Percentiles rank a stretch among this genome's conserved stretches.
Evolutionary conservation across 768 basidiomycete species (phyloP).

Genomic region (Crucibulum laeve): DNA sequence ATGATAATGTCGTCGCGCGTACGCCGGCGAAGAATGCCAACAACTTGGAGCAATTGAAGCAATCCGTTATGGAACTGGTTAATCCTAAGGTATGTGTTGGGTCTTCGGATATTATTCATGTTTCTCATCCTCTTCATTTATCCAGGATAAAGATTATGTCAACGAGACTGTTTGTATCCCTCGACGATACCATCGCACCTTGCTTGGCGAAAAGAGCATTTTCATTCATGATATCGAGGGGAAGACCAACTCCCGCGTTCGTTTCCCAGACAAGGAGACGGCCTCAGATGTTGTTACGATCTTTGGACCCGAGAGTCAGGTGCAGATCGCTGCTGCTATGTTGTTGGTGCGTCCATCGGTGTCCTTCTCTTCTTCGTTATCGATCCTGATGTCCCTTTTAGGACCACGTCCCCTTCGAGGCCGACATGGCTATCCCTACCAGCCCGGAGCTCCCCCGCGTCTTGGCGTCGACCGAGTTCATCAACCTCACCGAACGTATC

Average conservation of each 20-base stretch:
- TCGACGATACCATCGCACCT: constrained; percentile 88
- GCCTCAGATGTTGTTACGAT: constrained; percentile 96
- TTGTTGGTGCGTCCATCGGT: constrained; percentile 57
- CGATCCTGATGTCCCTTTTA: constrained; percentile 22
- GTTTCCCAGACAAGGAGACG: constrained; percentile 90
- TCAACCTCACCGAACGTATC: constrained; percentile 80
- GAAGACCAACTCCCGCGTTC: constrained; percentile 91
- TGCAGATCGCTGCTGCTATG: constrained; percentile 96
- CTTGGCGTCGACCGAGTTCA: constrained; percentile 77
- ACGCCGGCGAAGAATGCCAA: constrained; percentile 97
- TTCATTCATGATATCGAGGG: constrained; percentile 96
- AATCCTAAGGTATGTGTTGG: constrained; percentile 80
- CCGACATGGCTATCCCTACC: constrained; percentile 88
- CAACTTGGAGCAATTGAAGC: constrained; percentile 92
- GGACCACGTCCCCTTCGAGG: constrained; percentile 97
- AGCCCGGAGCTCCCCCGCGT: constrained; percentile 75
- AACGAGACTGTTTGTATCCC: constrained; percentile 93
- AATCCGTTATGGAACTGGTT: constrained; percentile 96
- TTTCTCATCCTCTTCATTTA: constrained; percentile 2
- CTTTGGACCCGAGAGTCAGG: constrained; percentile 95
- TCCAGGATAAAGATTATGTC: constrained; percentile 97
- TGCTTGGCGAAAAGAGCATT: constrained; percentile 94
- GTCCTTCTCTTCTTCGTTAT: not conserved
- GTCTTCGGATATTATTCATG: constrained; percentile 1
- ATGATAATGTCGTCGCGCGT: constrained; percentile 97